Evolutionary conservation across 768 basidiomycete species (phyloP).

Genomic region (Sutorius australiensis): DNA sequence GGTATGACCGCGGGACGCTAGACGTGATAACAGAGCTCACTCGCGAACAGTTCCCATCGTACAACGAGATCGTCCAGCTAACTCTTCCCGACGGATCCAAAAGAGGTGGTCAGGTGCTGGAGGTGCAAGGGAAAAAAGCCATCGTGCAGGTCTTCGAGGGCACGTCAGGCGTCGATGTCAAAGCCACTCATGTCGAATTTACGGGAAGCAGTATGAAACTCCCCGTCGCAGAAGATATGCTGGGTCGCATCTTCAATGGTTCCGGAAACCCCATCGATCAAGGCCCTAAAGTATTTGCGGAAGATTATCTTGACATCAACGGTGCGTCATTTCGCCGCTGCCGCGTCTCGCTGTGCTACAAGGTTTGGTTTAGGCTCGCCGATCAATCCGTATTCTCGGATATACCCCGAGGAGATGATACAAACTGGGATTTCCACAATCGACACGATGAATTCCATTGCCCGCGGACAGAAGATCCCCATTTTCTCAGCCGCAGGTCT

Average conservation of each 20-base stretch:
- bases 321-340: conserved; percentile 48
- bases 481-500: conserved; percentile 99
- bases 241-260: conserved; percentile 98
- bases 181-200: conserved; percentile 95
- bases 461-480: conserved; percentile 99
- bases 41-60: conserved; percentile 77
- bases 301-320: conserved; percentile 99
- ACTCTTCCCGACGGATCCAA: conserved; percentile 93
- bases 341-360: conserved; percentile 9
- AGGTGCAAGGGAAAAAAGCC: conserved; percentile 97
- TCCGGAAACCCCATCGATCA: conserved; percentile 97
- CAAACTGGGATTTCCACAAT: conserved; percentile 99
- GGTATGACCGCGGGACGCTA: conserved; percentile 40
- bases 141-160: conserved; percentile 99
- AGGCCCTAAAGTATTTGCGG: conserved; percentile 98
- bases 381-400: conserved; percentile 96
- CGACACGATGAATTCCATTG: conserved; percentile 97
- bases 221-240: conserved; percentile 97
- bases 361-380: conserved; percentile 68
- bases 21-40: conserved; percentile 13
- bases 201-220: conserved; percentile 99
- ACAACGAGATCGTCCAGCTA: conserved; percentile 96
- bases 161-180: conserved; percentile 95
- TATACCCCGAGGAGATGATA: conserved; percentile 99
- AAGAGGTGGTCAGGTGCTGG: conserved; percentile 95